A percentile compares a stretch with the other conserved stretches of the same genome.
Evolutionary conservation across 768 basidiomycete genomes (phyloP).

Genomic region (Chalciporus piperatus): DNA sequence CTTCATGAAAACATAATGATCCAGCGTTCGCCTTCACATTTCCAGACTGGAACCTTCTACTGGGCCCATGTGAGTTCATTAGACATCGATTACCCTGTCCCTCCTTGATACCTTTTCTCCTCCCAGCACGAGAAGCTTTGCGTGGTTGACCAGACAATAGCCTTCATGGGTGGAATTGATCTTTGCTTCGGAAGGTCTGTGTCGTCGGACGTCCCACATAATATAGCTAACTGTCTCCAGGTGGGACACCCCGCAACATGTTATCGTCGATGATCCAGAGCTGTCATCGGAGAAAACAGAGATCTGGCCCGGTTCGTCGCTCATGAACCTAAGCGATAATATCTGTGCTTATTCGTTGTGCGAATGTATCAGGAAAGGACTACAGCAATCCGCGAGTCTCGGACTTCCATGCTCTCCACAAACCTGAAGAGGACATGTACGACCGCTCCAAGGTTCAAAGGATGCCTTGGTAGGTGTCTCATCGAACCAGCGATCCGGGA

Average conservation of each 20-base stretch:
- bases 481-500: background rate
- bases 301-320: conserved; percentile 79
- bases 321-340: background rate
- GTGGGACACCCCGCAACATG: conserved; percentile 97
- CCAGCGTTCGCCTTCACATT: conserved; percentile 95
- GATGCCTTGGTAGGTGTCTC: conserved; percentile 85
- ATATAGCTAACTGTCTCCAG: conserved; percentile 33
- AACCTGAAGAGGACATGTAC: conserved; percentile 94
- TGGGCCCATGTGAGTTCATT: conserved; percentile 86
- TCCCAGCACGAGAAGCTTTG: conserved; percentile 94
- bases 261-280: conserved; percentile 82
- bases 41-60: conserved; percentile 95
- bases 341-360: background rate
- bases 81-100: background rate
- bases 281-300: conserved; percentile 51
- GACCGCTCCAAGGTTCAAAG: conserved; percentile 85
- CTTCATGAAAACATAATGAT: conserved; percentile 94
- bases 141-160: conserved; percentile 95
- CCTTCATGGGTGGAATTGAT: conserved; percentile 97
- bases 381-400: conserved; percentile 86
- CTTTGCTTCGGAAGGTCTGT: conserved; percentile 82
- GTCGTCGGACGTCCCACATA: background rate
- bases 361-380: conserved; percentile 69
- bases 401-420: conserved; percentile 84
- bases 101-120: background rate